Percentiles rank a stretch among this genome's conserved stretches.
phyloP scores from a whole-genome alignment of 1,284 basidiomycete species.

The Cryptococcus hybrid region DNA sequence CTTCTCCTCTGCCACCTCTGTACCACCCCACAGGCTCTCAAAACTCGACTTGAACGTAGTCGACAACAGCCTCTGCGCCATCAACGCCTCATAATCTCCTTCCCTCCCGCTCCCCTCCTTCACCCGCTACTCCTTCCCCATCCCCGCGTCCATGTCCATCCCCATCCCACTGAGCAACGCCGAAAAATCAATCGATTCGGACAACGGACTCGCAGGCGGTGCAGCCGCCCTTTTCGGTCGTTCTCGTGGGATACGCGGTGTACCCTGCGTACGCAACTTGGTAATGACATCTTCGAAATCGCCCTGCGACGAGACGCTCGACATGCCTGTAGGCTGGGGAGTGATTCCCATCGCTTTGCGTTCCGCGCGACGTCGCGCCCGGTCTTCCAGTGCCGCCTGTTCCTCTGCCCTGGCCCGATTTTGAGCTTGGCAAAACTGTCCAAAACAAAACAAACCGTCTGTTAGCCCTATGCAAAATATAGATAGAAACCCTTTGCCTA shows the following conservation, averaged over 20 bases:
- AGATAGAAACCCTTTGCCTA: conserved; percentile 42
- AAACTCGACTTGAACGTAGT: neutral
- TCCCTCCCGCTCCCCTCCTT: neutral
- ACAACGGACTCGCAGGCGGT: conserved; percentile 45
- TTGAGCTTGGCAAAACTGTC: conserved; percentile 77
- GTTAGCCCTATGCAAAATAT: neutral
- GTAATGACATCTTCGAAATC: conserved; percentile 70
- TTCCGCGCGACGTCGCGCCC: conserved; percentile 19
- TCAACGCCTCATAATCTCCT: conserved; percentile 2
- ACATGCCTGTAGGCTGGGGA: conserved; percentile 44
- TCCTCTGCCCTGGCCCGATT: conserved; percentile 58
- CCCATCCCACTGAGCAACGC: conserved; percentile 4
- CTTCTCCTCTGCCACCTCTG: neutral
- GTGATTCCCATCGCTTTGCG: conserved; percentile 21
- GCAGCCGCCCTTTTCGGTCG: conserved; percentile 37
- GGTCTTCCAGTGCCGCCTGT: conserved; percentile 41
- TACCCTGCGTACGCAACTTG: conserved; percentile 64
- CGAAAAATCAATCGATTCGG: conserved; percentile 15
- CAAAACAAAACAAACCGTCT: neutral
- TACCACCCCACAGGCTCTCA: neutral
- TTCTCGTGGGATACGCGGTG: conserved; percentile 55
- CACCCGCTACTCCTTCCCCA: neutral
- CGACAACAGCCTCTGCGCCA: conserved; percentile 1
- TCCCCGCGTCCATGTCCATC: conserved; percentile 10
- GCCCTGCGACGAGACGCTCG: conserved; percentile 44